phyloP scores from a whole-genome alignment of 2,329 filamentous ascomycete genomes.

The Neophaeococcomyces aloes region DNA sequence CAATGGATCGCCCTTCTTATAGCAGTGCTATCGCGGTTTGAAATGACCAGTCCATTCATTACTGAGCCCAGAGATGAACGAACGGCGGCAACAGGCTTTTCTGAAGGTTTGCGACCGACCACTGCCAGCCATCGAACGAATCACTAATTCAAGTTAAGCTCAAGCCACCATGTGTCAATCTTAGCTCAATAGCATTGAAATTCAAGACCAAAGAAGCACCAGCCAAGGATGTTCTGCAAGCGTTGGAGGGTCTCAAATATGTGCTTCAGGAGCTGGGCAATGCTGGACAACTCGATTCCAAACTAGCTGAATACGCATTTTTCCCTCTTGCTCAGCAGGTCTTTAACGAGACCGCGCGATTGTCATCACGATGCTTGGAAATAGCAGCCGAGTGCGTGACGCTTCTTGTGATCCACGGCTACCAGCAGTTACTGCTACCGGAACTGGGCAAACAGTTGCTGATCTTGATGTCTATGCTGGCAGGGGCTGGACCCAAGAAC shows the following conservation, averaged over 20 bases:
- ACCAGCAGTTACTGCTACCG: constrained; percentile 60
- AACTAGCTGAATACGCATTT: constrained; percentile 87
- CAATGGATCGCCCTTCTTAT: no score
- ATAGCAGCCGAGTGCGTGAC: constrained; percentile 63
- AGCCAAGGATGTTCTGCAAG: constrained; percentile 37
- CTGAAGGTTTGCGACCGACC: background rate
- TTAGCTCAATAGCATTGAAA: constrained; percentile 44
- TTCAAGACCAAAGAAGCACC: constrained; percentile 38
- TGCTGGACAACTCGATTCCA: constrained; percentile 53
- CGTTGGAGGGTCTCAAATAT: constrained; percentile 36
- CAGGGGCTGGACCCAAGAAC: constrained; percentile 59
- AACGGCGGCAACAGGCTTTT: constrained; percentile 6
- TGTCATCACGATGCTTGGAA: constrained; percentile 62
- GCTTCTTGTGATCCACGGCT: constrained; percentile 65
- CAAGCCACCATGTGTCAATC: constrained; percentile 48
- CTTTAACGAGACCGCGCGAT: constrained; percentile 61
- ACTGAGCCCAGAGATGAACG: background rate
- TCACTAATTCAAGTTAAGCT: constrained; percentile 31
- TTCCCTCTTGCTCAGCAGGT: constrained; percentile 75
- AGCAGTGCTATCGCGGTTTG: no score
- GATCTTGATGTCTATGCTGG: constrained; percentile 70
- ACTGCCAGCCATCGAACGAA: background rate
- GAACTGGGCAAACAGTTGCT: constrained; percentile 74
- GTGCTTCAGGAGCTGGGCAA: constrained; percentile 31
- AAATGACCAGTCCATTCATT: no score